These are phyloP conservation scores for Fraxinus floribunda DNA, from an alignment of 305 asterid species.

Conservation along the genomic window DNA sequence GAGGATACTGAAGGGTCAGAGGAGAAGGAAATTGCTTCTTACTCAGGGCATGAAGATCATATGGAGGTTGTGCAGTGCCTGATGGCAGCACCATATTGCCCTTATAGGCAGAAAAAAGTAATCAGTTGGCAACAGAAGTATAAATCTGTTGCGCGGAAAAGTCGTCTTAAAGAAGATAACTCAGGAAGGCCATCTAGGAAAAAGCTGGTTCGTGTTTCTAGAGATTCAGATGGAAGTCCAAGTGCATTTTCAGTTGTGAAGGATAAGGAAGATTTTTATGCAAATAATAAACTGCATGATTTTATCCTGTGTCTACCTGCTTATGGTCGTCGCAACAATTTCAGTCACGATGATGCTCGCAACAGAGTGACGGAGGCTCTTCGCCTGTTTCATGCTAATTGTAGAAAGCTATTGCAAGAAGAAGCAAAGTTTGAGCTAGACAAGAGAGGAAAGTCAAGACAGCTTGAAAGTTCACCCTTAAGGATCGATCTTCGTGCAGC, in stretches of 20 bases:
- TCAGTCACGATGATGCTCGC: conserved; percentile 67
- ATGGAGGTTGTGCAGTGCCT: conserved; percentile 37
- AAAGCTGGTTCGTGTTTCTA: conserved; percentile 16
- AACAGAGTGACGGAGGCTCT: conserved; percentile 66
- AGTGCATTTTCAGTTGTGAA: conserved; percentile 18
- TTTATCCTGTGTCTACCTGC: conserved; percentile 60
- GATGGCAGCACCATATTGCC: conserved; percentile 39
- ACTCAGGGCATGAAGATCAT: conserved; percentile 36
- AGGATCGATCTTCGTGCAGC: conserved; percentile 72
- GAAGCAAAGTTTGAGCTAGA: conserved; percentile 49
- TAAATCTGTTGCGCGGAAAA: conserved; percentile 43
- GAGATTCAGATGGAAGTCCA: conserved; percentile 25
- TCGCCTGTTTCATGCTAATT: conserved; percentile 51
- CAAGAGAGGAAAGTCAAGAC: conserved; percentile 34
- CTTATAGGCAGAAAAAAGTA: conserved; percentile 35
- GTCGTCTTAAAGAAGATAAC: conserved; percentile 20
- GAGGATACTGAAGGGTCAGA: conserved; percentile 28
- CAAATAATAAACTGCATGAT: conserved; percentile 17
- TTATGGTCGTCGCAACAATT: conserved; percentile 55
- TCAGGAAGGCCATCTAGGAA: conserved; percentile 25
- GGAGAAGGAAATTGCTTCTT: conserved; percentile 32
- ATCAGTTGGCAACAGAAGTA: conserved; percentile 27
- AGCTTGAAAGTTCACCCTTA: conserved; percentile 20
- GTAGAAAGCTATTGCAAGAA: conserved; percentile 75
- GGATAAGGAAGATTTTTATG: conserved; percentile 24